Percentiles rank a stretch among this genome's conserved stretches.
Conservation (phyloP, 73 alveolate species). For the Blepharisma japonicum region DNA sequence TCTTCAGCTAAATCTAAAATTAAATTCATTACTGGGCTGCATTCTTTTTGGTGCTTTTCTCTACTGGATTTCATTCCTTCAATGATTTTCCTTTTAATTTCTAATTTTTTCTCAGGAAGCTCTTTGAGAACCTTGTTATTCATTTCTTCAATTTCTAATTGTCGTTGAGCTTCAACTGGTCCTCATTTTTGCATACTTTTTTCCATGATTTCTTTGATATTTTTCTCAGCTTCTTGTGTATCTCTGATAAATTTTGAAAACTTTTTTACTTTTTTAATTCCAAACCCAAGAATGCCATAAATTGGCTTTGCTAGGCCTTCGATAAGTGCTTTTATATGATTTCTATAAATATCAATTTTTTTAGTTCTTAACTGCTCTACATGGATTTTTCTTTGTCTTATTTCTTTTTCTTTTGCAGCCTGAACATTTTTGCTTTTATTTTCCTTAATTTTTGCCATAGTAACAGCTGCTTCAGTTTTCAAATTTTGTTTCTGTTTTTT, state of each 20-base stretch:
- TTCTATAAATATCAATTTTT: neutral
- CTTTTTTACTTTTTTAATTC: no score
- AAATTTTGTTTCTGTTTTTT: neutral
- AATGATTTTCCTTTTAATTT: neutral
- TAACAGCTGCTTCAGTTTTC: neutral
- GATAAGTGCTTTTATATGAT: neutral
- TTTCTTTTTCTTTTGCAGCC: constrained; percentile 23
- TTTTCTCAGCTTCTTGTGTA: neutral
- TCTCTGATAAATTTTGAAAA: no score
- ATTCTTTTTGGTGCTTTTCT: neutral
- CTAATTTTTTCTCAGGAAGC: neutral
- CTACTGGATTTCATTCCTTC: neutral
- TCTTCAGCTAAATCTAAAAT: neutral
- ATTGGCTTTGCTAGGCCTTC: neutral
- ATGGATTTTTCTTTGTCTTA: neutral
- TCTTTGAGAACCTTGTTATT: neutral
- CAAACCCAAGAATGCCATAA: no score
- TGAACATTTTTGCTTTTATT: neutral
- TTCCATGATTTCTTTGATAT: neutral
- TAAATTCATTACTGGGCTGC: neutral
- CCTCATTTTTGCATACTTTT: neutral
- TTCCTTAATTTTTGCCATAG: constrained; percentile 23
- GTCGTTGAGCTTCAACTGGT: neutral
- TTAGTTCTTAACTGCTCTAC: neutral
- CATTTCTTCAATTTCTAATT: neutral